Evolutionary conservation across 2,329 filamentous ascomycete genomes (phyloP), one percentile per base, ranked within the genome.

Genomic region (Trichophyton mentagrophytes): DNA sequence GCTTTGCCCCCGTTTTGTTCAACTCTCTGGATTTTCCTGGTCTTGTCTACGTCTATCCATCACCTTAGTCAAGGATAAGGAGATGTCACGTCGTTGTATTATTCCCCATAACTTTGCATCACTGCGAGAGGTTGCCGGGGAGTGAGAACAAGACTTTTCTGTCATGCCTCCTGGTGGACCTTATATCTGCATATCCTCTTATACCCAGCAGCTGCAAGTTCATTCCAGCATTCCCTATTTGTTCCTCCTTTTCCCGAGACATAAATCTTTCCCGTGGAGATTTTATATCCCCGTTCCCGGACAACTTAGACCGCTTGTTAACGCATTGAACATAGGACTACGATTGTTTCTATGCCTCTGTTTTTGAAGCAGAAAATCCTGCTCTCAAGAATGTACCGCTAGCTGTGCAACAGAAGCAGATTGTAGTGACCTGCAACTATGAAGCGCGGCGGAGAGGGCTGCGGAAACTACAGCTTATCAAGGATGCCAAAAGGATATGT

Each of bases 351-450:
- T 97, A 97, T 72, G 91, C 91, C 22, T 89, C 90, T 57, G 90
- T 93, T 7, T 86, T 93, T 66, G 90, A 96, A 74, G 86, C 86
- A 65, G 86, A 88, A 70, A 85, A 88, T 65, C 89, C 90, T 0
- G 77, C 80, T 1, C 78, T 96, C 61, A 89, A 84, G 69, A 79
- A 80, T 1, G 75, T 87, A 17, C 89, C 90, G 5, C 77, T 97
- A 38, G 91, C 90, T 40, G 85, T 96, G 62, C 88, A 91, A 73
- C 91, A 96, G 74, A 96, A 96, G 74, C 89, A 90, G 71, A 96
- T 96, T 60, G 80, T 93, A 46, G 89, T 91, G 22, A 95, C 90
- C 3, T 95, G 89, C 80, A 97, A 97, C 75, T 97, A 97, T 73
- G 89, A 88, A 70, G 92, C 92, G 22, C 85, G 92, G 40, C 78